Base-by-base conservation (phyloP, 2,329 filamentous ascomycete species). In the Fusarium phyllophilum region DNA sequence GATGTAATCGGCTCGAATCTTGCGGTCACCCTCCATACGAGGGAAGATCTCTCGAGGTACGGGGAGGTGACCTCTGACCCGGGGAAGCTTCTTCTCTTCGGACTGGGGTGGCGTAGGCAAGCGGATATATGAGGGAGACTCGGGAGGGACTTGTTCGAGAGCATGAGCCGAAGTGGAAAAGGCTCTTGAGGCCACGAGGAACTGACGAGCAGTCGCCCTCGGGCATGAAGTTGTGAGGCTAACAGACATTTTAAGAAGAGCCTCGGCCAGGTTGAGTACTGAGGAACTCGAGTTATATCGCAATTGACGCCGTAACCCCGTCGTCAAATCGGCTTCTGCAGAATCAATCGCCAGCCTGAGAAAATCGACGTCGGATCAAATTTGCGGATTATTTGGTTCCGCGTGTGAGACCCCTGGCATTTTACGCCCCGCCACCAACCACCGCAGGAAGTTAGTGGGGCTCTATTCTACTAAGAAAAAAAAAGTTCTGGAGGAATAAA, bases 91-190 rank as follows among this genome's bases (percentile, higher is more conserved):
- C 20, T 80, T 80, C 75, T 89, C 85, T 38, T 89, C 87, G 57
- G 92, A 90, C 81, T 97, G 94, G n/a, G 90, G 88, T 55, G 93
- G 89, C 75, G 88, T 87, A 54, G 95, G 96, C 62, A 98, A 86
- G 75, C 94, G 91, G 84, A 98, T 93, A 86, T 93, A 98, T 74
- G 89, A 89, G 52, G 96, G 96, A 41, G 95, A 97, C 81, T 98
- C 94, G 55, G 96, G 96, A 24, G 92, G 92, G 73, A 95, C 93
- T 52, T 86, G 85, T 68, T 89, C 83, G 79, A 80, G 65, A 78
- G 83, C 82, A 52, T 81, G 73, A 58, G 80, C 73, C 31, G 81
- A 81, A 13, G 79, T 80, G 29, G 82, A 82, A 66, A 84, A 81
- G 39, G 73, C 71, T 66, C 81, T 78, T n/a, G 77, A 69, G 20